A percentile compares a stretch with the other conserved stretches of the same genome.
Conservation (phyloP, 176 grass and related monocot species). For the Pontederia crassipes region DNA sequence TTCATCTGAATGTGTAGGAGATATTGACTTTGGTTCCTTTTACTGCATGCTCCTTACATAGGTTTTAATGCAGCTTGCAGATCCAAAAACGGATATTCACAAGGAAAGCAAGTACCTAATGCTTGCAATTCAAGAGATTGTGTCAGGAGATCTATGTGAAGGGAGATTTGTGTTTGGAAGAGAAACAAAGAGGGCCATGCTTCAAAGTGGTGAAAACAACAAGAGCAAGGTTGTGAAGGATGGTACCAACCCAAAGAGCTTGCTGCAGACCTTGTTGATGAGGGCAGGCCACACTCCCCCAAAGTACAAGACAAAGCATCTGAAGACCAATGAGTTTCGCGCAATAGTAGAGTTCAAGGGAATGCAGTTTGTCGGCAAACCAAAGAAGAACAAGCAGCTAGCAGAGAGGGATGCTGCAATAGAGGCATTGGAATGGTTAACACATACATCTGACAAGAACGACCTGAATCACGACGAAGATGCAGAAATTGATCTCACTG, state of each 20-base stretch:
- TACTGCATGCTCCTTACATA: neutral
- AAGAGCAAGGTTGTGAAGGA: slow-evolving; percentile 49
- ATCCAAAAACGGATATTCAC: slow-evolving; percentile 65
- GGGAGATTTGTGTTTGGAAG: slow-evolving; percentile 91
- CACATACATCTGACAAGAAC: slow-evolving; percentile 66
- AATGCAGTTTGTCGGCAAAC: slow-evolving; percentile 91
- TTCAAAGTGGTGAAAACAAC: slow-evolving; percentile 23
- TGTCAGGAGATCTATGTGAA: slow-evolving; percentile 81
- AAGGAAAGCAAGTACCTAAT: slow-evolving; percentile 91
- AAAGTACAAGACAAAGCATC: slow-evolving; percentile 87
- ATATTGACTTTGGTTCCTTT: neutral
- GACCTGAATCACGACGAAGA: slow-evolving; percentile 37
- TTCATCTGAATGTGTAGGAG: too few species aligned
- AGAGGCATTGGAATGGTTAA: slow-evolving; percentile 77
- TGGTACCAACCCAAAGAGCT: slow-evolving; percentile 67
- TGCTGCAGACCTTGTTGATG: slow-evolving; percentile 94
- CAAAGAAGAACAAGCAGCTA: slow-evolving; percentile 84
- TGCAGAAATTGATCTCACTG: slow-evolving; percentile 63
- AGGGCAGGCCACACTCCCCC: slow-evolving; percentile 77
- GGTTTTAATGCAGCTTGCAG: slow-evolving; percentile 52
- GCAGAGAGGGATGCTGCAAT: slow-evolving; percentile 90
- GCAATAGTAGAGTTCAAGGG: slow-evolving; percentile 94
- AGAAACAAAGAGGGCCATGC: slow-evolving; percentile 36
- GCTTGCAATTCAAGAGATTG: slow-evolving; percentile 76
- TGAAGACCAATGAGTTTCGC: slow-evolving; percentile 93